These are phyloP conservation scores for Phytopythium ostracodes DNA, from an alignment of 352 stramenopile genomes.

Conservation along the genomic window DNA sequence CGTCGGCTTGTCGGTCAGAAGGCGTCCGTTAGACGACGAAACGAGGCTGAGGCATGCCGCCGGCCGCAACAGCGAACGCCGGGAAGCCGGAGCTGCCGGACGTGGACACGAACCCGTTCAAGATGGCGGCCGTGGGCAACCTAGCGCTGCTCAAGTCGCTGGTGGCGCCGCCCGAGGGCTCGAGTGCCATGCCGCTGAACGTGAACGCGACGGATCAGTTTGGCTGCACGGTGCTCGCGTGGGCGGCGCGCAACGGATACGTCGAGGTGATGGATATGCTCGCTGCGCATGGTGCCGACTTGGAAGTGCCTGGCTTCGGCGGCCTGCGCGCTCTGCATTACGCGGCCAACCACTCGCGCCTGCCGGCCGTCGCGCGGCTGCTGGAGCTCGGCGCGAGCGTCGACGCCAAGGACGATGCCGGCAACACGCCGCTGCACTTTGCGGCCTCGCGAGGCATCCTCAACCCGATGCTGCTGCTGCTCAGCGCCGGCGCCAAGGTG, in stretches of 20 bases:
- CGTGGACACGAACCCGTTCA: conserved; percentile 83
- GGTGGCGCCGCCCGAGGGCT: conserved; percentile 50
- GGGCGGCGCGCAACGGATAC: conserved; percentile 83
- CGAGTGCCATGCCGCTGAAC: conserved; percentile 41
- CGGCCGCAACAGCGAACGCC: conserved; percentile 8
- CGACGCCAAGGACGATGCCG: conserved; percentile 80
- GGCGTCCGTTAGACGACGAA: not conserved
- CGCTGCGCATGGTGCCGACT: conserved; percentile 50
- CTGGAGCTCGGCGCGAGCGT: conserved; percentile 73
- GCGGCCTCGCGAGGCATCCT: conserved; percentile 77
- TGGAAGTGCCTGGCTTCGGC: conserved; percentile 73
- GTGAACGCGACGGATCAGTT: conserved; percentile 81
- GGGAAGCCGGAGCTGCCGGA: conserved; percentile 74
- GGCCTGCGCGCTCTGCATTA: conserved; percentile 82
- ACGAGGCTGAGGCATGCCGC: conserved; percentile 11
- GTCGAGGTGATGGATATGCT: conserved; percentile 79
- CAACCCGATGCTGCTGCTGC: conserved; percentile 75
- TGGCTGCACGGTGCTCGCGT: conserved; percentile 76
- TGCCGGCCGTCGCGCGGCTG: conserved; percentile 58
- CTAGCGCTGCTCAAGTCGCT: conserved; percentile 62
- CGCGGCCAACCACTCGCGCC: conserved; percentile 73
- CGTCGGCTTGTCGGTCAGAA: not conserved
- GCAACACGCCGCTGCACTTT: conserved; percentile 85
- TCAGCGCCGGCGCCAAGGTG: conserved; percentile 75
- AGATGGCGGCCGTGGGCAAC: conserved; percentile 81